Conservation (phyloP, 164 flowering plant species). For the Aristolochia fimbriata region DNA sequence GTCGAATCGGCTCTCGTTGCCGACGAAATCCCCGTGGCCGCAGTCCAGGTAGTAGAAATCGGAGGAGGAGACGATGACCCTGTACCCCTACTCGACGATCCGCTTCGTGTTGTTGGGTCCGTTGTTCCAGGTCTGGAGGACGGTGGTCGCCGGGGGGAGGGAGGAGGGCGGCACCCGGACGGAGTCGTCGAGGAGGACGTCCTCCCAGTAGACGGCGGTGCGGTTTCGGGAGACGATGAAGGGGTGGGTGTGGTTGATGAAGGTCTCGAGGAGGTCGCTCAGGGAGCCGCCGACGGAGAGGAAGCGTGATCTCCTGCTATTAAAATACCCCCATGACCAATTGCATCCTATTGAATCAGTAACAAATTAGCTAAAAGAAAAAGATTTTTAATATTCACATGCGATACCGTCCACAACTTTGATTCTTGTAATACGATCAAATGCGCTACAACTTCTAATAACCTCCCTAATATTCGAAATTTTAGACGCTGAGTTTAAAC, state of each 20-base stretch:
- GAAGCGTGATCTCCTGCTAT: too few species aligned
- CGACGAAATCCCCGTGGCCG: constrained; percentile 74
- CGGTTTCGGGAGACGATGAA: constrained; percentile 51
- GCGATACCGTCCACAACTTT: too few species aligned
- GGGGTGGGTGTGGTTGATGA: constrained; percentile 57
- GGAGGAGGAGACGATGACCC: constrained; percentile 67
- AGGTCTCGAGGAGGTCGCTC: constrained; percentile 57
- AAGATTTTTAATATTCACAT: too few species aligned
- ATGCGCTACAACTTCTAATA: too few species aligned
- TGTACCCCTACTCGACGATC: constrained; percentile 60
- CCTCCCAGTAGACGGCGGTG: constrained; percentile 84
- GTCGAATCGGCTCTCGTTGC: constrained; percentile 60
- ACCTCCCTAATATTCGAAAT: too few species aligned
- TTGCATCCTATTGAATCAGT: too few species aligned
- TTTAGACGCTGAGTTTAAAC: too few species aligned
- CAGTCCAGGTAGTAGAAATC: constrained; percentile 89
- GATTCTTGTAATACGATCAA: too few species aligned
- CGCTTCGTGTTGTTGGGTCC: constrained; percentile 69
- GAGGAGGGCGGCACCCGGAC: constrained; percentile 31
- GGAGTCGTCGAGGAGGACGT: constrained; percentile 42
- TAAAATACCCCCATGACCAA: too few species aligned
- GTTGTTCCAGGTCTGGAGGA: constrained; percentile 82
- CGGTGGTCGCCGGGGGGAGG: constrained; percentile 46
- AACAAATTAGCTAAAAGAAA: too few species aligned
- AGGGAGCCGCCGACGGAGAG: constrained; percentile 51